Evolutionary conservation across 306 rosid genomes (phyloP), one percentile per base, ranked within the genome.

Genomic region (Hippophae gyantsensis): DNA sequence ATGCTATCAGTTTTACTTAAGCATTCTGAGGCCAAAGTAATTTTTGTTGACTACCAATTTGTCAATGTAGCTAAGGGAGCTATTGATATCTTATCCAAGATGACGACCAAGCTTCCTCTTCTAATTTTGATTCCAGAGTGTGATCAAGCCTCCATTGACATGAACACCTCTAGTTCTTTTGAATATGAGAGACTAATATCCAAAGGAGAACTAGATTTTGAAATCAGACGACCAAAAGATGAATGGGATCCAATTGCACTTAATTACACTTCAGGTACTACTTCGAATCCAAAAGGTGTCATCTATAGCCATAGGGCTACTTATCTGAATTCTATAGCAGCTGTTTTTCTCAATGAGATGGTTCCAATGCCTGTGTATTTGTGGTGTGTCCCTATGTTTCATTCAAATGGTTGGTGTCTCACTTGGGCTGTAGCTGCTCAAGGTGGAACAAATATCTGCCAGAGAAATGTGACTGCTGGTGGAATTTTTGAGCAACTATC

Each of bases 321-420:
- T 6, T 90, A 78, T 76, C 90, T 90, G 46, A 90, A 90, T 76
- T n/a, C 94, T n/a, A n/a, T 90, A 41, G 77, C 97, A 27, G 52
- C 71, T 7, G 54, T 70, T 50, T 77, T 84, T 64, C 79, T 84
- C 46, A 82, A 79, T 47, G 88, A 84, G 46, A 90, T 90, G 94
- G 11, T 9, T 47, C 81, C 94, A 26, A 50, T 58, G 82, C 94
- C 88, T 1, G 85, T 90, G 13, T 86, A 84, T 69, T 60, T 90
- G 42, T 90, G 97, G 95, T 69, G 74, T 49, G 97, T 90, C 54
- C 97, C 95, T 0, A 90, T 90, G 97, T 90, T 90, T 68, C 97
- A 90, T 74, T 90, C 95, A 75, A 90, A 90, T 56, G 95, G 97
- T 40, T 90, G 97, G 97, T 86, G 94, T 75, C 83, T 90, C 69